These are phyloP conservation scores for Moesziomyces sp. DNA, from an alignment of 1,284 basidiomycete species.

Conservation along the genomic window DNA sequence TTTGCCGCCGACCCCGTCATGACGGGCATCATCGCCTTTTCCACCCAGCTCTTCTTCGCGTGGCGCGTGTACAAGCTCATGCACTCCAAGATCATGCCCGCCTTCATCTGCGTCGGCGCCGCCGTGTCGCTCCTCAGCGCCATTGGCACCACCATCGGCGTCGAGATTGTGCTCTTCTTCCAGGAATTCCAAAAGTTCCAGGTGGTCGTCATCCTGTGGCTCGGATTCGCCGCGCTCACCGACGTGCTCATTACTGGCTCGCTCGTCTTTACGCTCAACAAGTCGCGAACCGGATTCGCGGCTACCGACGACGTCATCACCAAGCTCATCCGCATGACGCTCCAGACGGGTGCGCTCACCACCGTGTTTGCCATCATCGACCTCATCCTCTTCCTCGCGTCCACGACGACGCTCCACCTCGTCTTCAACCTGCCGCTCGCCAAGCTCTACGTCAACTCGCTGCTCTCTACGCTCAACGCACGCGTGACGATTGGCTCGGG, in stretches of 20 bases:
- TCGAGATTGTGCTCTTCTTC: conserved; percentile 52
- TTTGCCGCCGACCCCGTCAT: conserved; percentile 58
- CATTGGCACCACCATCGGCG: conserved; percentile 58
- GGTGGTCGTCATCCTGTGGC: conserved; percentile 62
- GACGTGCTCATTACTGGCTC: conserved; percentile 57
- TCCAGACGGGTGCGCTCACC: conserved; percentile 62
- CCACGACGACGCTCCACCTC: conserved; percentile 55
- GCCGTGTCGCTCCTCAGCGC: conserved; percentile 49
- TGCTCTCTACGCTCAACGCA: conserved; percentile 64
- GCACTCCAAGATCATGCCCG: conserved; percentile 51
- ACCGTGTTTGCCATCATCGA: conserved; percentile 57
- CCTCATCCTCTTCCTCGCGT: conserved; percentile 57
- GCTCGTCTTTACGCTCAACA: conserved; percentile 58
- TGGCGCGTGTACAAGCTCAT: conserved; percentile 61
- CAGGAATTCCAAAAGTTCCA: conserved; percentile 60
- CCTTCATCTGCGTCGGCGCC: conserved; percentile 41
- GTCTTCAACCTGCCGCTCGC: conserved; percentile 63
- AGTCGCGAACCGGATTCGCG: conserved; percentile 61
- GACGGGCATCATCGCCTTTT: conserved; percentile 58
- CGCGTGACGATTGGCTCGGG: conserved; percentile 38
- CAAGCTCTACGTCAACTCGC: conserved; percentile 65
- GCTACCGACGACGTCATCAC: conserved; percentile 63
- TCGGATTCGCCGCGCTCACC: conserved; percentile 56
- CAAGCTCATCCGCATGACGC: conserved; percentile 58
- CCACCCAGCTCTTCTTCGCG: conserved; percentile 62